Evolutionary conservation across 2,329 filamentous ascomycete species (phyloP).

Genomic region (Botrytis paeoniae): DNA sequence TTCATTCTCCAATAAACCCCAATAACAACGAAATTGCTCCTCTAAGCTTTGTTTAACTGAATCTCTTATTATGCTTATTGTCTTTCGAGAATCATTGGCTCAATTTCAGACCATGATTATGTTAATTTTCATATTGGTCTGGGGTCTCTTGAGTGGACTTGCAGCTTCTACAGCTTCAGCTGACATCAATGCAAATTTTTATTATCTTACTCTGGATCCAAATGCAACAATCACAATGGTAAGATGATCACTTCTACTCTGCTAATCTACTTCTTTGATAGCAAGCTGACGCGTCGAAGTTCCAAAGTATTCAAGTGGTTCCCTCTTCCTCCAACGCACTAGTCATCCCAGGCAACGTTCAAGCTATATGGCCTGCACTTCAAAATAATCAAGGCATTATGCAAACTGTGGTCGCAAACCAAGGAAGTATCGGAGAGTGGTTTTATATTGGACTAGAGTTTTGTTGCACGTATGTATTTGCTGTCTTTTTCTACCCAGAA

Average conservation of each 20-base stretch:
- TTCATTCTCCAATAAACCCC: background rate
- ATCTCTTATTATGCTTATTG: background rate
- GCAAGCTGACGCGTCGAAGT: background rate
- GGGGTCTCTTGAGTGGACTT: background rate
- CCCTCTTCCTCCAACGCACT: background rate
- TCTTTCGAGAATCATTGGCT: background rate
- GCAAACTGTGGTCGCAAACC: background rate
- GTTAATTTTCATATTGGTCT: background rate
- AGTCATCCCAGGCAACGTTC: background rate
- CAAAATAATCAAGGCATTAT: conserved; percentile 3
- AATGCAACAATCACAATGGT: background rate
- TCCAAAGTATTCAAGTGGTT: conserved; percentile 8
- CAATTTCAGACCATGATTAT: background rate
- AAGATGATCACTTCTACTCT: background rate
- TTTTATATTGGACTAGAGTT: conserved; percentile 11
- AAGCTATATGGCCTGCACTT: conserved; percentile 12
- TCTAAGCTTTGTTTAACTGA: background rate
- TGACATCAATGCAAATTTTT: conserved; percentile 7
- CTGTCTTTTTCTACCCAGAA: background rate
- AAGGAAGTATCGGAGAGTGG: conserved; percentile 10
- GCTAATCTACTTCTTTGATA: no score
- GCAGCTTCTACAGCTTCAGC: background rate
- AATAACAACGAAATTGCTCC: background rate
- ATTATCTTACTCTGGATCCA: conserved; percentile 6
- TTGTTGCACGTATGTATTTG: conserved; percentile 8